Evolutionary conservation across 2,329 filamentous ascomycete genomes (phyloP).

Genomic region (Epichloe amarillans): DNA sequence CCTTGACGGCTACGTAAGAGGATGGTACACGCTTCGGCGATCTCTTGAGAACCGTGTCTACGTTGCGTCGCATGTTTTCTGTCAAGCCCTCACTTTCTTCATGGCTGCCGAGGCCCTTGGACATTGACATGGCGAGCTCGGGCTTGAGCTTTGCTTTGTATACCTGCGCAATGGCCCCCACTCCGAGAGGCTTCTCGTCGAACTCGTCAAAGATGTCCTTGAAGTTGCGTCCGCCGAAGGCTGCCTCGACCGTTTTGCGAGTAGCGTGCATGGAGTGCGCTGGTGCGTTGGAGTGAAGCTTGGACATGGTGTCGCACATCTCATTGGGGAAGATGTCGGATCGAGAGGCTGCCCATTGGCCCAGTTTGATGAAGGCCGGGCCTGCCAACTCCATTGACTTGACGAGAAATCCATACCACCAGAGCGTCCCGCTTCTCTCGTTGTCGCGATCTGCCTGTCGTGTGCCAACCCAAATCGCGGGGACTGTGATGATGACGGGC

Average conservation of each 20-base stretch:
- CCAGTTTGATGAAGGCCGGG: slow-evolving; percentile 95
- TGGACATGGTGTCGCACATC: slow-evolving; percentile 87
- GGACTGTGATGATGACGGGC: slow-evolving; percentile 70
- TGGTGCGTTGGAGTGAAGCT: slow-evolving; percentile 85
- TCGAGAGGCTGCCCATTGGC: slow-evolving; percentile 95
- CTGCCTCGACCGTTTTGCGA: slow-evolving; percentile 62
- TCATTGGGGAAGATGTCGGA: slow-evolving; percentile 92
- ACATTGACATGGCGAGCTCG: slow-evolving; percentile 52
- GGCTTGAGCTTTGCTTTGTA: slow-evolving; percentile 89
- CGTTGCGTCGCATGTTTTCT: slow-evolving; percentile 62
- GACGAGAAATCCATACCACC: slow-evolving; percentile 91
- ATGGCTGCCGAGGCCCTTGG: slow-evolving; percentile 40
- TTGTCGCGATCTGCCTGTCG: slow-evolving; percentile 51
- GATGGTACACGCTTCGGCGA: slow-evolving; percentile 77
- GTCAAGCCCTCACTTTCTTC: slow-evolving; percentile 35
- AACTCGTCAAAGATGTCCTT: slow-evolving; percentile 96
- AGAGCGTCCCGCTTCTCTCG: slow-evolving; percentile 69
- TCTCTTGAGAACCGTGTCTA: slow-evolving; percentile 77
- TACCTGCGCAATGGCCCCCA: slow-evolving; percentile 93
- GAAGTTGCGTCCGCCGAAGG: slow-evolving; percentile 69
- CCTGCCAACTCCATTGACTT: slow-evolving; percentile 83
- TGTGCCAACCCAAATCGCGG: slow-evolving; percentile 65
- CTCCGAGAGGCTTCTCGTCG: slow-evolving; percentile 73
- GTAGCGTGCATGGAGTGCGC: slow-evolving; percentile 77
- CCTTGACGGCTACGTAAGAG: slow-evolving; percentile 87